A percentile compares a stretch with the other conserved stretches of the same genome.
Evolutionary conservation across 352 stramenopile genomes (phyloP).

Genomic region (Phytopythium mirpurense): DNA sequence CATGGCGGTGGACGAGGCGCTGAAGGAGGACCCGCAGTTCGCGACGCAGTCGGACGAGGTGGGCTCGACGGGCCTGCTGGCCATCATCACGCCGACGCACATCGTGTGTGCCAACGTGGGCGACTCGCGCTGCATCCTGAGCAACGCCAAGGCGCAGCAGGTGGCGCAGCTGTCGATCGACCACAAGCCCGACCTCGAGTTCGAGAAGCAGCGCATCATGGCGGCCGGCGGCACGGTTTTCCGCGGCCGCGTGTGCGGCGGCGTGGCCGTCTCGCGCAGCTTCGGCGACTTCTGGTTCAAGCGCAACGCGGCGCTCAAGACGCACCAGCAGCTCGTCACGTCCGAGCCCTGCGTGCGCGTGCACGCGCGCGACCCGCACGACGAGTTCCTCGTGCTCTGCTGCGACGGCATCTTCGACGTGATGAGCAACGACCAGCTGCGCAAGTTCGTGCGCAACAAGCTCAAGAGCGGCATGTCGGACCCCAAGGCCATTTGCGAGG

Average conservation of each 20-base stretch:
- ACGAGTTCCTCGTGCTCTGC: slow-evolving; percentile 91
- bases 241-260: slow-evolving; percentile 76
- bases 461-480: slow-evolving; percentile 44
- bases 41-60: slow-evolving; percentile 67
- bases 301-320: slow-evolving; percentile 67
- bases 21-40: slow-evolving; percentile 69
- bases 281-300: slow-evolving; percentile 90
- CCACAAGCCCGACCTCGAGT: slow-evolving; percentile 84
- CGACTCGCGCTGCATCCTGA: slow-evolving; percentile 83
- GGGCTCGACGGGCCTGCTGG: slow-evolving; percentile 75
- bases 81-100: slow-evolving; percentile 77
- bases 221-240: slow-evolving; percentile 80
- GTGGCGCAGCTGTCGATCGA: slow-evolving; percentile 81
- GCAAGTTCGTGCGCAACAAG: slow-evolving; percentile 86
- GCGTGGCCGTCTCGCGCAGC: slow-evolving; percentile 79
- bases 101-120: slow-evolving; percentile 81
- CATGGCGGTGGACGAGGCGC: slow-evolving; percentile 58
- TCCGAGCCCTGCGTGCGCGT: slow-evolving; percentile 79
- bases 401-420: slow-evolving; percentile 95
- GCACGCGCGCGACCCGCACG: slow-evolving; percentile 59
- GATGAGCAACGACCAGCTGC: slow-evolving; percentile 92
- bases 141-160: slow-evolving; percentile 60
- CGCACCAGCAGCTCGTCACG: slow-evolving; percentile 83
- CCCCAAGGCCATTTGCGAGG: slow-evolving; percentile 66
- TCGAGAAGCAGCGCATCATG: slow-evolving; percentile 84